These are phyloP conservation scores for Beauveria sp. DNA, from an alignment of 2,329 filamentous ascomycete genomes.

Conservation along the genomic window DNA sequence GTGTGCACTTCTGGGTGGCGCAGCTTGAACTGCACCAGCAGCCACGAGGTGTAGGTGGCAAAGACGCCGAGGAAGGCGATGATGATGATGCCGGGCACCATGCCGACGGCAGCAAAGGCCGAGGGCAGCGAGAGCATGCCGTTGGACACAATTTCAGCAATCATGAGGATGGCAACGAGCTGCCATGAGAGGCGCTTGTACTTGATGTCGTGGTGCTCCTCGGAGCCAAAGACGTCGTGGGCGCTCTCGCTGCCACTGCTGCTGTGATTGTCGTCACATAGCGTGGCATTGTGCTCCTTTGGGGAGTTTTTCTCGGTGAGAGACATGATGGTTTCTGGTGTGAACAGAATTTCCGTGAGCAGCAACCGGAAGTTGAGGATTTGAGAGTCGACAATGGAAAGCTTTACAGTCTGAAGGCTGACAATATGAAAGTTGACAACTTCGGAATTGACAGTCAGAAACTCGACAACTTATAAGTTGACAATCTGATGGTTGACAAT, in stretches of 20 bases:
- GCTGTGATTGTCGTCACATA: neutral
- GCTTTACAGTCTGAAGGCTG: too few relatives aligned
- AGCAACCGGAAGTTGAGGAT: too few relatives aligned
- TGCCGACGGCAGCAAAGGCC: slow-evolving; percentile 41
- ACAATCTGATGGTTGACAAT: too few relatives aligned
- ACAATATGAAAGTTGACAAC: too few relatives aligned
- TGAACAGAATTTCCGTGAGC: neutral
- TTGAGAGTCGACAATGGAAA: too few relatives aligned
- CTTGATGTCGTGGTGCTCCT: slow-evolving; percentile 30
- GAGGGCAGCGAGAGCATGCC: slow-evolving; percentile 47
- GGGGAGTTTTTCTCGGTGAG: neutral
- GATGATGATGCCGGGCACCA: slow-evolving; percentile 43
- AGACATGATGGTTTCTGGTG: neutral
- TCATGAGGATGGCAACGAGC: slow-evolving; percentile 45
- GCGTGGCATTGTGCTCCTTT: neutral
- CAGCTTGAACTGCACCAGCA: slow-evolving; percentile 45
- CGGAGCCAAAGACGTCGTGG: slow-evolving; percentile 22
- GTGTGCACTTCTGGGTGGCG: slow-evolving; percentile 47
- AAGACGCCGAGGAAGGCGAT: slow-evolving; percentile 43
- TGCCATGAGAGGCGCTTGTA: slow-evolving; percentile 48
- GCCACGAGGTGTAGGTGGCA: slow-evolving; percentile 41
- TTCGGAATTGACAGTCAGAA: too few relatives aligned
- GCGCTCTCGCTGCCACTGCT: neutral
- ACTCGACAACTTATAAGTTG: too few relatives aligned
- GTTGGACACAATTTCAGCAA: slow-evolving; percentile 47